Conservation (phyloP, 176 grass and related monocot genomes). For the Carex kokanica region DNA sequence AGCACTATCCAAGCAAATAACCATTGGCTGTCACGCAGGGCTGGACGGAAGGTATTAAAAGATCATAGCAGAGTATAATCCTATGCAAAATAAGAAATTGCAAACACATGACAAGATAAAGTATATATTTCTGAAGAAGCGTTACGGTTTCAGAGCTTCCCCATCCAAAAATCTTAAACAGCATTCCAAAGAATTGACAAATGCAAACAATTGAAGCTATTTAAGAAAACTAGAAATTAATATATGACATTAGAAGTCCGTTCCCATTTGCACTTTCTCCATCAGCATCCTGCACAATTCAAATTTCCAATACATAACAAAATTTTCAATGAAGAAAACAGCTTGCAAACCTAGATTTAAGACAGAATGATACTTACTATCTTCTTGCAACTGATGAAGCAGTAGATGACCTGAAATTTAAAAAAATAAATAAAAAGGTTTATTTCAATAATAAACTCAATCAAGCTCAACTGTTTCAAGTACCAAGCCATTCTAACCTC, state of each 20-base stretch:
- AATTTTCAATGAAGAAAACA: neutral
- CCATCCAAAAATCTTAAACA: conserved; percentile 31
- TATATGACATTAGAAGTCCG: neutral
- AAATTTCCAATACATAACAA: neutral
- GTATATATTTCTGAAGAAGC: neutral
- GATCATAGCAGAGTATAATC: neutral
- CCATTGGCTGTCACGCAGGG: too few species aligned
- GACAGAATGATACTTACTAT: conserved; percentile 15
- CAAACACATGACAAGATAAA: neutral
- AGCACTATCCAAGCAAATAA: neutral
- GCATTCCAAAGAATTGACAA: conserved; percentile 26
- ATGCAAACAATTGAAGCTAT: conserved; percentile 27
- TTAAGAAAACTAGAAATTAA: conserved; percentile 21
- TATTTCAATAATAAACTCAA: neutral
- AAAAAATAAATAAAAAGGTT: neutral
- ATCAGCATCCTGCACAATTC: conserved; percentile 1
- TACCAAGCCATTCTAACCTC: neutral
- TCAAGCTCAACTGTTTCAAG: neutral
- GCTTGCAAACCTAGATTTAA: neutral
- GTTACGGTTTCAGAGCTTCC: neutral
- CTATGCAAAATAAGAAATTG: neutral
- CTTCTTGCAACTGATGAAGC: conserved; percentile 21
- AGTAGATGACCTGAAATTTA: neutral
- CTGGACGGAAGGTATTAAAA: neutral
- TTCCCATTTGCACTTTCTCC: neutral